A percentile compares a stretch with the other conserved stretches of the same genome.
Evolutionary conservation across 768 basidiomycete genomes (phyloP).

Genomic region (Antrodiella citrinella): DNA sequence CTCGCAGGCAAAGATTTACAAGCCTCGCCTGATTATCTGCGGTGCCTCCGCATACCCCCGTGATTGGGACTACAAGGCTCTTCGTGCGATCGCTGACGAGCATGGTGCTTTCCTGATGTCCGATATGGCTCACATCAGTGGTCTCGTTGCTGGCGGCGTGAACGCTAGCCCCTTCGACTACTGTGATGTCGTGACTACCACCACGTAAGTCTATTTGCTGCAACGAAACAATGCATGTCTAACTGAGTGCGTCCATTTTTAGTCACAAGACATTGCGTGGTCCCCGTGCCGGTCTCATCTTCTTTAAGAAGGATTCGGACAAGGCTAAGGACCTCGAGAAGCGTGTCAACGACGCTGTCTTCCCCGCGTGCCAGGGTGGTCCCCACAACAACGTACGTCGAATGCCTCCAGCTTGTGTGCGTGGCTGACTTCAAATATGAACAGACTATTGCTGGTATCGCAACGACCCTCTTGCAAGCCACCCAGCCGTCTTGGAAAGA

Average conservation of each 20-base stretch:
- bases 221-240: too few species aligned
- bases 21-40: constrained; percentile 91
- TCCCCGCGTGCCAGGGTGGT: constrained; percentile 99
- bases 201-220: constrained; percentile 76
- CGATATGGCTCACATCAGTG: constrained; percentile 97
- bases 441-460: constrained; percentile 91
- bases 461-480: constrained; percentile 88
- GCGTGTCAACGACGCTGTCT: constrained; percentile 95
- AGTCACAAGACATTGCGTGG: constrained; percentile 99
- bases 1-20: constrained; percentile 88
- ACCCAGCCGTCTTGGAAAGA: constrained; percentile 81
- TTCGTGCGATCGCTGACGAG: constrained; percentile 74
- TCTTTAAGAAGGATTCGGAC: constrained; percentile 92
- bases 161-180: constrained; percentile 88
- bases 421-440: neutral
- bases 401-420: constrained; percentile 3
- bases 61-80: constrained; percentile 89
- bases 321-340: constrained; percentile 84
- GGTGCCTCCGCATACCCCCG: constrained; percentile 98
- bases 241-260: constrained; percentile 1
- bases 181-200: constrained; percentile 97
- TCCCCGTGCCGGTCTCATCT: constrained; percentile 94
- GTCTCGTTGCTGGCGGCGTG: constrained; percentile 88
- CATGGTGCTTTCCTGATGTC: constrained; percentile 93
- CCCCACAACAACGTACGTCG: constrained; percentile 96